phyloP scores from a whole-genome alignment of 2,329 filamentous ascomycete genomes.

The Rugonectria rugulosa region DNA sequence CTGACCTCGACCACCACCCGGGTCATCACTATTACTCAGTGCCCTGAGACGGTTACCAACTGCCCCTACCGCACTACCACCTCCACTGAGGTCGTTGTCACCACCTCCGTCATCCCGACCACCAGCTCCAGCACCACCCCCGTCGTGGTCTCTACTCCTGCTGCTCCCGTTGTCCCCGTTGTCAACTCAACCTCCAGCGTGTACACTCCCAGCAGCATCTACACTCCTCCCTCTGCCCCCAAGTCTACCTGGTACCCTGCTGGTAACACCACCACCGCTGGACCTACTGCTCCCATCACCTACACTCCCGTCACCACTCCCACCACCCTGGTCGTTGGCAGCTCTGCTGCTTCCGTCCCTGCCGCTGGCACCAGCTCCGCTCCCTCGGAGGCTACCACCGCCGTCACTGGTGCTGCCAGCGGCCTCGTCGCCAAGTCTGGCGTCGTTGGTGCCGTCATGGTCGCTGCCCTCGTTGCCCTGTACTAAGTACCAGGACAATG shows the following conservation, averaged over 20 bases:
- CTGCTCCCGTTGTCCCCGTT: conserved; percentile 29
- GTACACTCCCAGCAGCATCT: conserved; percentile 28
- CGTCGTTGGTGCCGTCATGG: conserved; percentile 49
- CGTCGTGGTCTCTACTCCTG: conserved; percentile 30
- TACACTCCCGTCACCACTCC: conserved; percentile 26
- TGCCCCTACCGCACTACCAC: conserved; percentile 49
- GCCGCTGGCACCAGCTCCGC: conserved; percentile 23
- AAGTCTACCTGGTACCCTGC: conserved; percentile 38
- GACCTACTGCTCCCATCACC: conserved; percentile 34
- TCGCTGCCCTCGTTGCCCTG: conserved; percentile 50
- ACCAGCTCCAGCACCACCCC: no score
- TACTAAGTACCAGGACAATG: conserved; percentile 33
- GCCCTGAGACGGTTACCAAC: conserved; percentile 53
- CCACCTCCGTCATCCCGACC: no score
- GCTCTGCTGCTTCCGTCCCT: conserved; percentile 7
- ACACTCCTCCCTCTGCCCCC: conserved; percentile 30
- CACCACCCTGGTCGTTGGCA: conserved; percentile 26
- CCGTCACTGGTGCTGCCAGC: conserved; percentile 43
- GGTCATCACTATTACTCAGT: conserved; percentile 57
- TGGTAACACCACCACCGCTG: conserved; percentile 36
- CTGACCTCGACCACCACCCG: conserved; percentile 54
- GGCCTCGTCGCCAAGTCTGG: conserved; percentile 50
- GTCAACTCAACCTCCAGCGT: conserved; percentile 38
- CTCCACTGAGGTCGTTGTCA: conserved; percentile 20
- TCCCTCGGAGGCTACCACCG: conserved; percentile 28